phyloP scores from a whole-genome alignment of 73 alveolate species.

The Tetrahymena thermophila region DNA sequence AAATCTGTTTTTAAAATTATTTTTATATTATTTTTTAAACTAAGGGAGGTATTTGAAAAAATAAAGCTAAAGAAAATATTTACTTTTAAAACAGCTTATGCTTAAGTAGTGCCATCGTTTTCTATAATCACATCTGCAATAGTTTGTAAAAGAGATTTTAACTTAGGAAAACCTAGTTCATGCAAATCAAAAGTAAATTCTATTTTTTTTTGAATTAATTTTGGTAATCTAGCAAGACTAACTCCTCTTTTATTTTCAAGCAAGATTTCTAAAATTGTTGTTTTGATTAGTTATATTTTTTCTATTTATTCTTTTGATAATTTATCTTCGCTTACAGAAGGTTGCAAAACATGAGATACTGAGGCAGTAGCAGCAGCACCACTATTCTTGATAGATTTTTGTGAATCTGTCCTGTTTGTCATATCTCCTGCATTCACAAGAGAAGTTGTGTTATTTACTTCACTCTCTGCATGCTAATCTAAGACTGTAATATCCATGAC shows the following conservation, averaged over 20 bases:
- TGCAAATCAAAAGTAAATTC: slow-evolving; percentile 34
- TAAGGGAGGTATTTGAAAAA: neutral
- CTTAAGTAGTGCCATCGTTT: slow-evolving; percentile 46
- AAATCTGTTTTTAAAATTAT: neutral
- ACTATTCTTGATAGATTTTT: neutral
- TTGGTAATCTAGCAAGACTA: slow-evolving; percentile 41
- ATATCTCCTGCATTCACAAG: neutral
- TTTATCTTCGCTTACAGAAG: slow-evolving; percentile 9
- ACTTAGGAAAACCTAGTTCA: slow-evolving; percentile 40
- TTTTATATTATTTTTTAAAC: too few relatives aligned
- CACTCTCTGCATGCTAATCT: neutral
- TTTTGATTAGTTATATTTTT: slow-evolving; percentile 4
- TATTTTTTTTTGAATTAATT: slow-evolving; percentile 19
- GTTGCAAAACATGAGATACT: neutral
- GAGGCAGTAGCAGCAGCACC: neutral
- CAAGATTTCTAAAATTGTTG: slow-evolving; percentile 14
- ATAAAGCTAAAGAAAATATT: neutral
- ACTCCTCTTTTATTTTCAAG: slow-evolving; percentile 40
- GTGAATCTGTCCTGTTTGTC: neutral
- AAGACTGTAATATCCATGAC: neutral
- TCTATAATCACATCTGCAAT: slow-evolving; percentile 15
- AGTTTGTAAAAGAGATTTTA: slow-evolving; percentile 24
- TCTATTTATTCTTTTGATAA: slow-evolving; percentile 14
- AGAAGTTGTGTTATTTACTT: neutral
- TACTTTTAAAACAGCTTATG: slow-evolving; percentile 24